These are phyloP conservation scores for Fonsecaea multimorphosa DNA, from an alignment of 2,329 filamentous ascomycete species.

Conservation along the genomic window DNA sequence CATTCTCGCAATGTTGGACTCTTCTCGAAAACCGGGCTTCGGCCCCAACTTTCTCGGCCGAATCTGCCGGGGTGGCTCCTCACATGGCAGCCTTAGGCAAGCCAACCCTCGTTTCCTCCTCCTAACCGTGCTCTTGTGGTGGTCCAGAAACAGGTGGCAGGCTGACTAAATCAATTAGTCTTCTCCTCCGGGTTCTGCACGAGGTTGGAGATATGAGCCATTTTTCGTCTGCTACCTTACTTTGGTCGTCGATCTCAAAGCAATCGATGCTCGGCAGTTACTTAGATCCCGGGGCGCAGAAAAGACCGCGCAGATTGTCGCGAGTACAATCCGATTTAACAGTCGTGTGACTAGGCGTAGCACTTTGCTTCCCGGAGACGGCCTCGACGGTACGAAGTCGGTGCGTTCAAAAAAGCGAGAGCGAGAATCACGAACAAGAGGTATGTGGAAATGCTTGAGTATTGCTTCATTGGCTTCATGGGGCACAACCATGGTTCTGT, in stretches of 20 bases:
- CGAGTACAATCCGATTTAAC: background rate
- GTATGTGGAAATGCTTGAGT: conserved; percentile 7
- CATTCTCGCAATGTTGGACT: conserved; percentile 1
- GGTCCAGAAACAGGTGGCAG: background rate
- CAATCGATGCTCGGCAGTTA: background rate
- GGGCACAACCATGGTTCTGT: background rate
- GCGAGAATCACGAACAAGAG: conserved; percentile 4
- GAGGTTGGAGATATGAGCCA: conserved; percentile 8
- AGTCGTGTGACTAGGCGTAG: conserved; percentile 8
- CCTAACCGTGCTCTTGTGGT: background rate
- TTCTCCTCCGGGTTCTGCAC: background rate
- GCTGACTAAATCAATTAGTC: conserved; percentile 9
- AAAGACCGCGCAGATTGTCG: conserved; percentile 18
- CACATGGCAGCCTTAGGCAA: conserved; percentile 5
- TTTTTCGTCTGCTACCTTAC: conserved; percentile 8
- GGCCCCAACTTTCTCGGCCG: conserved; percentile 10
- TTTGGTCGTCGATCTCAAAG: conserved; percentile 7
- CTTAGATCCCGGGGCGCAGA: conserved; percentile 6
- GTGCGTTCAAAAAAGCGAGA: background rate
- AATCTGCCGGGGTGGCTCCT: conserved; percentile 1
- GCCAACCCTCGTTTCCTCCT: background rate
- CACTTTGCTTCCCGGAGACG: background rate
- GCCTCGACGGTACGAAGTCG: conserved; percentile 14
- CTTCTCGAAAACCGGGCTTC: background rate
- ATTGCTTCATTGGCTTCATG: background rate